These are phyloP conservation scores for Fusarium secorum DNA, from an alignment of 2,329 filamentous ascomycete species.

Conservation along the genomic window DNA sequence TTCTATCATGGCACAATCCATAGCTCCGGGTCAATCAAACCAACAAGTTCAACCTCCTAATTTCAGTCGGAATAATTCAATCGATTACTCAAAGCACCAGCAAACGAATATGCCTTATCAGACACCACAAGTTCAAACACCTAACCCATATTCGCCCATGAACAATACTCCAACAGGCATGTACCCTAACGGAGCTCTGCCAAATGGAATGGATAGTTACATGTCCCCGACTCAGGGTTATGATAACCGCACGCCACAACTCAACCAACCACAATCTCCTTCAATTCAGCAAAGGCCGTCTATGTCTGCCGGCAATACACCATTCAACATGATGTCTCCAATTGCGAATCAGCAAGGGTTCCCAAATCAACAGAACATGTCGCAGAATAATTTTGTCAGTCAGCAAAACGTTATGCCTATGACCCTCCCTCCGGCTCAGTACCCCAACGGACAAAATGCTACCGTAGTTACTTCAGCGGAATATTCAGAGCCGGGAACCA, in stretches of 20 bases:
- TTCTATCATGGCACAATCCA: constrained; percentile 53
- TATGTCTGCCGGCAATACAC: constrained; percentile 56
- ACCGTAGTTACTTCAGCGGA: constrained; percentile 50
- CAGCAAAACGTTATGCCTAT: constrained; percentile 71
- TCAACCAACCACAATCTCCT: constrained; percentile 47
- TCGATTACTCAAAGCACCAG: constrained; percentile 51
- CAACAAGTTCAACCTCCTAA: constrained; percentile 52
- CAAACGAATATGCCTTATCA: constrained; percentile 55
- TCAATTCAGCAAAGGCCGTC: constrained; percentile 54
- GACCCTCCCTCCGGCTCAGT: constrained; percentile 68
- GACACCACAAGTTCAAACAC: constrained; percentile 54
- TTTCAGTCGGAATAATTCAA: constrained; percentile 50
- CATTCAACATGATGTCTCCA: constrained; percentile 63
- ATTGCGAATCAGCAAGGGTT: constrained; percentile 59
- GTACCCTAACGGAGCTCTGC: constrained; percentile 38
- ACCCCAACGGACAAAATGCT: constrained; percentile 47
- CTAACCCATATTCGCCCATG: constrained; percentile 58
- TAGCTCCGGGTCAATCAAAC: constrained; percentile 48
- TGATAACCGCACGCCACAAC: constrained; percentile 38
- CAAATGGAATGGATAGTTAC: constrained; percentile 53
- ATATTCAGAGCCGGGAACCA: constrained; percentile 56
- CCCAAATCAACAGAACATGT: constrained; percentile 56
- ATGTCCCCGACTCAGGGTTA: constrained; percentile 51
- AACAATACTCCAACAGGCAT: constrained; percentile 52
- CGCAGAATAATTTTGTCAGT: constrained; percentile 61